Percentiles rank a stretch among this genome's conserved stretches.
These are phyloP conservation scores for Solanum lignicaule DNA, from an alignment of 257 asterid species.

Conservation along the genomic window DNA sequence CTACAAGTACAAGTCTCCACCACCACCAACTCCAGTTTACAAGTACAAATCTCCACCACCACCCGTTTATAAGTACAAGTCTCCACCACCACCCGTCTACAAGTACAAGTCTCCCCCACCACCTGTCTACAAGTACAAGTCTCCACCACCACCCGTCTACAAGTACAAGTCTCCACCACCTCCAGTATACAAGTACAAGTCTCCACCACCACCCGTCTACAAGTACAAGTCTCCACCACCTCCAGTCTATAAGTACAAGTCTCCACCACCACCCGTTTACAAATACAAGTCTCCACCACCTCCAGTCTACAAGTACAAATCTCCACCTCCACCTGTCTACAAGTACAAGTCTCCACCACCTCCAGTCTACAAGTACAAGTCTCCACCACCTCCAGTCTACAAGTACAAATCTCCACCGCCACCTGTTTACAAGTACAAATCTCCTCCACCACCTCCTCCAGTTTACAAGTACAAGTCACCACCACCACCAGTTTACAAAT, in stretches of 20 bases:
- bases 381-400: background rate
- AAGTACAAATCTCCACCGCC: background rate
- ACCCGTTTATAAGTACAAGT: background rate
- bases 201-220: background rate
- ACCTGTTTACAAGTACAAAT: background rate
- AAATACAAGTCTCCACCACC: background rate
- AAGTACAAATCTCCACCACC: background rate
- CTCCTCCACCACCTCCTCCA: constrained; percentile 5
- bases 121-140: background rate
- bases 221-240: background rate
- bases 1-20: background rate
- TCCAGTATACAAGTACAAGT: background rate
- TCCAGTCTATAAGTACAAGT: background rate
- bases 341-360: background rate
- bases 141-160: background rate
- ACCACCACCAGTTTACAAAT: background rate
- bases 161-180: constrained; percentile 1
- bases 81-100: background rate
- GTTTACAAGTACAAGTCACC: background rate
- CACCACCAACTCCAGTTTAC: accelerated
- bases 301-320: background rate
- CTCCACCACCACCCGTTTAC: background rate
- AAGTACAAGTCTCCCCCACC: background rate
- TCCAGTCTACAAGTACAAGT: background rate
- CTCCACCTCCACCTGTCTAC: background rate